Evolutionary conservation across 306 rosid species (phyloP).

Genomic region (Cucumis hystrix): DNA sequence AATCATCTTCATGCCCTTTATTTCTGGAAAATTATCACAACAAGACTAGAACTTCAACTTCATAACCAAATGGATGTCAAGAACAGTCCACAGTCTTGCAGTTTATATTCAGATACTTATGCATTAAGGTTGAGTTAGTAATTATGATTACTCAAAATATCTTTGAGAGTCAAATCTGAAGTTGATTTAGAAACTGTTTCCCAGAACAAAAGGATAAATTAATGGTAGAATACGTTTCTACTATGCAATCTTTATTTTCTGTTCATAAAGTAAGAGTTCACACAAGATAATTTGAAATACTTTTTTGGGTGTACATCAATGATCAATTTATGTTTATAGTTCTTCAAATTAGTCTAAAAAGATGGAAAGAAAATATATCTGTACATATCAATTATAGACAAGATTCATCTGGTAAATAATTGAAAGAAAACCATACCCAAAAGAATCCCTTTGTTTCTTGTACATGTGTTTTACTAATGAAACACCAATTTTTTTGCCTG

Average conservation of each 20-base stretch:
- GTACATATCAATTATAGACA: background rate
- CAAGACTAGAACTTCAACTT: background rate
- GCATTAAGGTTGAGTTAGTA: background rate
- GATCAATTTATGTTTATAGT: background rate
- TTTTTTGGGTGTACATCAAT: background rate
- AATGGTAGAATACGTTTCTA: background rate
- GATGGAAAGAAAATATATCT: background rate
- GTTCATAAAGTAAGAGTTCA: background rate
- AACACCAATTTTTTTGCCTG: background rate
- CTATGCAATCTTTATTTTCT: background rate
- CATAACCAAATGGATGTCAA: background rate
- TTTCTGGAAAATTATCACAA: slow-evolving; percentile 14
- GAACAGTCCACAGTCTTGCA: background rate
- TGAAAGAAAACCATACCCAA: background rate
- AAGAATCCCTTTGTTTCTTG: background rate
- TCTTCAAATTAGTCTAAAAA: background rate
- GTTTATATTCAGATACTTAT: background rate
- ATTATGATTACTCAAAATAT: background rate
- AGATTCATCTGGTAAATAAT: background rate
- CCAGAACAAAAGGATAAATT: background rate
- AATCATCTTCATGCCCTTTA: slow-evolving; percentile 21
- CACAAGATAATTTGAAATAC: background rate
- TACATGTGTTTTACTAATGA: background rate
- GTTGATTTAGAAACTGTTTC: background rate
- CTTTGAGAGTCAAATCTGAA: background rate